A percentile compares a stretch with the other conserved stretches of the same genome.
These are phyloP conservation scores for Annulohypoxylon nitens DNA, from an alignment of 495 filamentous ascomycete genomes.

Conservation along the genomic window DNA sequence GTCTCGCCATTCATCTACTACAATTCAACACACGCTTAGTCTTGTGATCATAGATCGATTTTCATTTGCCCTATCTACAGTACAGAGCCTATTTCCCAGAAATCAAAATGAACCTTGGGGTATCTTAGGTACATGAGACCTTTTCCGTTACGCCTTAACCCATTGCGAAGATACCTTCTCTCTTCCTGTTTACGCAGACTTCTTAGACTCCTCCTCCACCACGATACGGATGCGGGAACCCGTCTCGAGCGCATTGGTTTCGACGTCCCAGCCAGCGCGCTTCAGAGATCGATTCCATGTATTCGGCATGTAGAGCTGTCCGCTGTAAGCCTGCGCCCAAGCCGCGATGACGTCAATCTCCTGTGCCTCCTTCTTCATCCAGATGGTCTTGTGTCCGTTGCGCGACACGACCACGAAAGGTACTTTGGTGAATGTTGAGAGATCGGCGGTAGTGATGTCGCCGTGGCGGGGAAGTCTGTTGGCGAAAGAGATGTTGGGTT, in stretches of 20 bases:
- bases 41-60: constrained; percentile 9
- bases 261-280: constrained; percentile 61
- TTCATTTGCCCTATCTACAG: not conserved
- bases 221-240: constrained; percentile 38
- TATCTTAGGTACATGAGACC: constrained; percentile 17
- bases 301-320: constrained; percentile 51
- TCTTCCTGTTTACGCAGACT: not conserved
- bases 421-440: not conserved
- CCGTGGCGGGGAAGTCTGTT: constrained; percentile 21
- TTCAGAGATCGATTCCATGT: constrained; percentile 53
- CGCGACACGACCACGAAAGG: constrained; percentile 56
- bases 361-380: constrained; percentile 65
- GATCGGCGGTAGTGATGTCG: constrained; percentile 35
- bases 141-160: not conserved
- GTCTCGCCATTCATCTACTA: constrained; percentile 37
- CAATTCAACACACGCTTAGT: not conserved
- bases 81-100: not conserved
- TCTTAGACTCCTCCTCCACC: constrained; percentile 17
- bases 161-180: not conserved
- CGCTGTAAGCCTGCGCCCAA: constrained; percentile 78
- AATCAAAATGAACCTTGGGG: constrained; percentile 18
- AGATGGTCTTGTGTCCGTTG: constrained; percentile 57
- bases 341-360: constrained; percentile 71
- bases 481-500: constrained; percentile 53
- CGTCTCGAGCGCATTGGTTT: constrained; percentile 61